Base-by-base conservation (phyloP, 1,139 yeast genomes). In the Trichomonascaceae sp. region DNA sequence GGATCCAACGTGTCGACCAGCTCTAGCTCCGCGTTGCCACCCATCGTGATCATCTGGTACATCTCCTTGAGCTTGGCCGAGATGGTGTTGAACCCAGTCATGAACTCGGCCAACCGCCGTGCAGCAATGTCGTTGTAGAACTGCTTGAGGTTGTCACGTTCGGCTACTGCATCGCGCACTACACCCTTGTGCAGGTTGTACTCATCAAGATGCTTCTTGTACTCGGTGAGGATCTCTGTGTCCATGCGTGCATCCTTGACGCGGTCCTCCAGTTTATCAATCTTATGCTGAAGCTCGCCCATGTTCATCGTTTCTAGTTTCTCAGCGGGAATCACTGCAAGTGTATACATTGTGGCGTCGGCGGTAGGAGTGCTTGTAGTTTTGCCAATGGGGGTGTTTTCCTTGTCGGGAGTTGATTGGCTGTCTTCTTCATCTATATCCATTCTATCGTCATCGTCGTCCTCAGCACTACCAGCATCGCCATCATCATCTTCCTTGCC, bases 1-100 rank as follows among this genome's bases (percentile, higher is more conserved):
- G 98, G 98, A 56, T 92, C 98, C 50, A 89, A 69, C 44, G 93
- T 78, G 53, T 92, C 98, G 15, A 87, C 97, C 35, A 89, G 68
- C 52, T 92, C 99, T 29, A 92, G 66, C 55, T 92, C 98, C 0
- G 99, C 99, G 62, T 87, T 92, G 27, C 99, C 99, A 13, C 98
- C 98, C 93, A 89, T 85, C 1, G 98, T 92, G 40, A 92, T 89
- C 93, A 89, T 82, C 51, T 87, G 93, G 51, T 92, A 92, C 97
- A 92, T 87, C 50, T 84, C 96, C 55, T 89, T 89, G 43, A 92
- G 68, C 5, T 94, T 81, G 57, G 76, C 66, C 1, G 97, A 85
- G 26, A 92, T 92, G 20, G 74, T 67, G 45, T 76, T 74, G 60
- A 92, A 89, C 0, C 99, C 98, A 43, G 72, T 74, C 93, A 85